Evolutionary conservation across 176 grass and related monocot genomes (phyloP), one percentile per base, ranked within the genome.

Genomic region (Ampelocalamus luodianensis): DNA sequence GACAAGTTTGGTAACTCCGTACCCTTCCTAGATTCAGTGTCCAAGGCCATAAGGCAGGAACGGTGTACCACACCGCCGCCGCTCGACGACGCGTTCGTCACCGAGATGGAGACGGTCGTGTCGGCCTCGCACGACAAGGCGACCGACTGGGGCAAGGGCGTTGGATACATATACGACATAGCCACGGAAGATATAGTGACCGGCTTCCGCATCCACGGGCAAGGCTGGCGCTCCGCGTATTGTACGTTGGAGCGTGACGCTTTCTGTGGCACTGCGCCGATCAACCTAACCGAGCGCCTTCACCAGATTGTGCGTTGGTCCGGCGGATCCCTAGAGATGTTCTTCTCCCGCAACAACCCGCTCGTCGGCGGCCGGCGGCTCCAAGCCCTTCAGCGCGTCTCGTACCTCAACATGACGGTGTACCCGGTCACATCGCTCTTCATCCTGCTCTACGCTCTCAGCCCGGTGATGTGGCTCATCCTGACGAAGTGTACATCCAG

Each of bases 211-310:
- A 79, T 88, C 44, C 87, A 88, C 0, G 80, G 81, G 0, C 87
- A 84, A 62, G 87, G 87, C 0, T 88, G 87, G 87, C 45, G 54
- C 45, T 88, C 87, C 87, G 66, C 71, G 87, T 79, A 83, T 20
- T 65, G 56, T 26, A 79, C 65, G 27, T 36, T 84, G 66, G 74
- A 79, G 1, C 36, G 8, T 0, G 87, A 79, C 1, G 81, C 80
- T 0, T 88, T 88, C 45, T 15, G 45, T 13, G 86, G 86, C 43
- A 83, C 75, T 1, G 73, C 80, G 15, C 86, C 80, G 0, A 88
- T 88, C 65, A 88, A 88, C 43, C 74, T 88, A 10, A 83, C 86
- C 0, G 86, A 88, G 65, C 86, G 86, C 9, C 86, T 88, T 16
- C 60, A 72, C 73, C 79, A 88, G 22, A 78, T 83, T 4, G 65